Evolutionary conservation across 2,329 filamentous ascomycete genomes (phyloP).

Genomic region (Nannizzia gypsea): DNA sequence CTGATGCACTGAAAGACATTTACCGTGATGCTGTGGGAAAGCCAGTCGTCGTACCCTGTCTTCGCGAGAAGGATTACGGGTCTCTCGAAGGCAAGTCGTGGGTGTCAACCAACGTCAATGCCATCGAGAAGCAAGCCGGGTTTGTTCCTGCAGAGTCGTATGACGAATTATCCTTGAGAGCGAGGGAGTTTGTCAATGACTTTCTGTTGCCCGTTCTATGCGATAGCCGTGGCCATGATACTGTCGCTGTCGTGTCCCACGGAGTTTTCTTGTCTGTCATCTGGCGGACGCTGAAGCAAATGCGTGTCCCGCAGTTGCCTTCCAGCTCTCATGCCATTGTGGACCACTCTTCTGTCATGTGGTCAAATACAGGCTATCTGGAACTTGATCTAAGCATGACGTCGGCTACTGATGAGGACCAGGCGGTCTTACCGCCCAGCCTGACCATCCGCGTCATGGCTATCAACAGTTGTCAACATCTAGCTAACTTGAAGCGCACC

Average conservation of each 20-base stretch:
- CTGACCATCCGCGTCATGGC: slow-evolving; percentile 40
- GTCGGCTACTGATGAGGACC: neutral
- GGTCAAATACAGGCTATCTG: slow-evolving; percentile 56
- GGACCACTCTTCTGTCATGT: slow-evolving; percentile 38
- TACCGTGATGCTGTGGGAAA: slow-evolving; percentile 7
- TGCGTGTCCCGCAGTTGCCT: slow-evolving; percentile 39
- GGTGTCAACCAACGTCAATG: neutral
- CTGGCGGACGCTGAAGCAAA: slow-evolving; percentile 49
- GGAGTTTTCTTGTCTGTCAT: slow-evolving; percentile 66
- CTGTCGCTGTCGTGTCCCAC: slow-evolving; percentile 64
- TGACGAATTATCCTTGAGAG: slow-evolving; percentile 53
- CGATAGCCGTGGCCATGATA: slow-evolving; percentile 22
- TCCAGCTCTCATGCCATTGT: slow-evolving; percentile 30
- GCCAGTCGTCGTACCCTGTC: slow-evolving; percentile 14
- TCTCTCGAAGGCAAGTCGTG: slow-evolving; percentile 27
- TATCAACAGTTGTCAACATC: slow-evolving; percentile 61
- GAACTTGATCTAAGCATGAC: slow-evolving; percentile 28
- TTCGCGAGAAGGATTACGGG: slow-evolving; percentile 33
- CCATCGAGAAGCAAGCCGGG: slow-evolving; percentile 11
- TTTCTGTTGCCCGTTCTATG: slow-evolving; percentile 49
- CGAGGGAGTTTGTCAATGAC: slow-evolving; percentile 53
- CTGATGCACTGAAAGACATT: slow-evolving; percentile 18
- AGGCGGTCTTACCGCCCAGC: neutral
- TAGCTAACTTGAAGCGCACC: slow-evolving; percentile 63
- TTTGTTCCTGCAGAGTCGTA: slow-evolving; percentile 46